Evolutionary conservation across 2,329 filamentous ascomycete genomes (phyloP).

Genomic region (Aureobasidium sp.): DNA sequence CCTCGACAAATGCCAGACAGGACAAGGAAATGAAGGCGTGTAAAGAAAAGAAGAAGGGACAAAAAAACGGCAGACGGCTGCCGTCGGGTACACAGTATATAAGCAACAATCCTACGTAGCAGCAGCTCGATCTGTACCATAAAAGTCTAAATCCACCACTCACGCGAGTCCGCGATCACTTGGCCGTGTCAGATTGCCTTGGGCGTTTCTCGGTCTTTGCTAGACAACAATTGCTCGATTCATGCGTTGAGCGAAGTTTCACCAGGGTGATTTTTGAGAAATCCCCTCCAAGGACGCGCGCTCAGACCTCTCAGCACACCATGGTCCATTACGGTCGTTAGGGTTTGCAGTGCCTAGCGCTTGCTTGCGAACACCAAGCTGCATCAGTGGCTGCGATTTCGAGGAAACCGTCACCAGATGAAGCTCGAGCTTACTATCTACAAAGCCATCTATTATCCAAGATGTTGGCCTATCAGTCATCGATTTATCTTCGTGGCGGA

Average conservation of each 20-base stretch:
- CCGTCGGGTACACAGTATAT: background rate
- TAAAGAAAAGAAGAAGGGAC: background rate
- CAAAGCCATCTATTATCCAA: background rate
- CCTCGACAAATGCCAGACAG: background rate
- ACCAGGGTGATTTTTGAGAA: background rate
- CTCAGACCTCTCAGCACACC: background rate
- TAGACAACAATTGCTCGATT: background rate
- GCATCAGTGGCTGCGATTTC: too few species aligned
- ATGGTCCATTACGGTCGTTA: background rate
- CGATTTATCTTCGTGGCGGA: background rate
- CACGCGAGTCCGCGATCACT: background rate
- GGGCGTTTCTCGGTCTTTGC: background rate
- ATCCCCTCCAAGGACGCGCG: background rate
- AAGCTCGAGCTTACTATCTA: background rate
- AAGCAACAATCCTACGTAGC: background rate
- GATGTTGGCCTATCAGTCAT: background rate
- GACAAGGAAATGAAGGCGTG: background rate
- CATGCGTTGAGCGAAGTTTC: slow-evolving; percentile 4
- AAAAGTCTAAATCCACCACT: background rate
- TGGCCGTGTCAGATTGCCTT: background rate
- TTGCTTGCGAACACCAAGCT: background rate
- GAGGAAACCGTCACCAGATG: background rate
- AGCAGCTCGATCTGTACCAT: background rate
- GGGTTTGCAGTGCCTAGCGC: too few species aligned
- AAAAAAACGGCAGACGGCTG: background rate